Base-by-base conservation (phyloP, 192 early-diverging fungal genomes). In the Mortierella alpina region DNA sequence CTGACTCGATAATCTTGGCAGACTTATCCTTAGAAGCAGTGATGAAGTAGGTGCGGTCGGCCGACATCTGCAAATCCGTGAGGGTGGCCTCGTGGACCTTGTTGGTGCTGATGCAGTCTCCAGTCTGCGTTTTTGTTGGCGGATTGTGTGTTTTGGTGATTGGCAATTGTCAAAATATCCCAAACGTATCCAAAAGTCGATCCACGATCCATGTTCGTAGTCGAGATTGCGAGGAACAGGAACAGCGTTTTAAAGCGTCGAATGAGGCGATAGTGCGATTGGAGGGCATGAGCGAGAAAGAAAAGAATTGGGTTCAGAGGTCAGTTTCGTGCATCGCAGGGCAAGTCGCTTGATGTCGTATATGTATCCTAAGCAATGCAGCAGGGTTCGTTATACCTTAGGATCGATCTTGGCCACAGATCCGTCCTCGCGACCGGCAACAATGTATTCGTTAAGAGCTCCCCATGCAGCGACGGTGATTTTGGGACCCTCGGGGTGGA, bases 11-110 rank as follows among this genome's bases (percentile, higher is more conserved):
- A 72, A 99, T 89, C 73, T 95, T 90, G 41, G 96, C 90, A 3
- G 91, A 91, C 87, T 94, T 93, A 87, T 99, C 98, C 89, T 96
- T 97, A 72, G 95, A 96, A 41, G 95, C 88, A 41, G 97, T 97
- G 75, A 98, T 97, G 75, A 98, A 97, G 89, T 95, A 96, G 44
- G 93, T 92, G 66, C 92, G 90, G 85, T 97, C 95, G 46, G 88
- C 78, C 50, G 90, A 91, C 88, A 97, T 95, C 85, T 99, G 98
- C 64, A 99, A 83, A 83, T 99, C 98, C 17, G 95, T 93, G 72
- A 99, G 90, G 12, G 86, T 72, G 17, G 65, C 88, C 1, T 86
- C 85, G 77, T 99, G 98, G 11, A 89, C 85, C 52, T 90, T 89
- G 55, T 86, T 83, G 44, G 87, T 83, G 67, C 90, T 87, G 50